These are phyloP conservation scores for Phytophthora podocarpi DNA, from an alignment of 352 stramenopile species.

Conservation along the genomic window DNA sequence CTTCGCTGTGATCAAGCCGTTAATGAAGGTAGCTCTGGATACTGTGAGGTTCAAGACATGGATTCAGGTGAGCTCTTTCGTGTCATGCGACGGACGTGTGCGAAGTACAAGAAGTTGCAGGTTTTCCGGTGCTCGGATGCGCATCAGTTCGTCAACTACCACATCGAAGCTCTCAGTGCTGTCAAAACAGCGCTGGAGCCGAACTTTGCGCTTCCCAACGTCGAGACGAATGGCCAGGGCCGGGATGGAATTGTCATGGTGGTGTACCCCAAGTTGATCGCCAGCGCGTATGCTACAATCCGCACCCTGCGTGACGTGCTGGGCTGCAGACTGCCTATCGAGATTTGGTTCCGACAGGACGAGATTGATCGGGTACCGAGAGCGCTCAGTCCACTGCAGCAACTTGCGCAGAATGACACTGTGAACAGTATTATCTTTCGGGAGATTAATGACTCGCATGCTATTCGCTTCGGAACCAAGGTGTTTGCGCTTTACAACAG, in stretches of 20 bases:
- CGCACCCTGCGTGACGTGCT: constrained; percentile 19
- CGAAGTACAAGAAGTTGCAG: constrained; percentile 37
- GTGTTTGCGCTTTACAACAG: constrained; percentile 67
- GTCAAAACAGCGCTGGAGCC: not conserved
- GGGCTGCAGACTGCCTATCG: constrained; percentile 15
- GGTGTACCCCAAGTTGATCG: constrained; percentile 19
- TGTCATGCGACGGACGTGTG: constrained; percentile 65
- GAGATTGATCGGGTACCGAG: constrained; percentile 16
- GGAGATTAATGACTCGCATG: constrained; percentile 46
- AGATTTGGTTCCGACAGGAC: constrained; percentile 26
- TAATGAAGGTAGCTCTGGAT: constrained; percentile 41
- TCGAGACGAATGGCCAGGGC: not conserved
- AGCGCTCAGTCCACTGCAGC: constrained; percentile 6
- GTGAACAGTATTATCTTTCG: constrained; percentile 28
- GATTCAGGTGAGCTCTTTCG: constrained; percentile 52
- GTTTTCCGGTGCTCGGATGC: constrained; percentile 51
- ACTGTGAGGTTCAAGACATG: constrained; percentile 61
- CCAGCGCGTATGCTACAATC: constrained; percentile 21
- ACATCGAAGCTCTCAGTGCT: not conserved
- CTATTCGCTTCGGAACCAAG: constrained; percentile 61
- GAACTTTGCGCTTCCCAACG: constrained; percentile 34
- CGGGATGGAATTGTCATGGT: constrained; percentile 30
- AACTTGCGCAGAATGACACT: constrained; percentile 25
- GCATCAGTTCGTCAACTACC: constrained; percentile 63
- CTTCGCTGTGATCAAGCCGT: constrained; percentile 38